A percentile compares a stretch with the other conserved stretches of the same genome.
phyloP scores from a whole-genome alignment of 768 basidiomycete genomes.

The Leccinum imitatum region DNA sequence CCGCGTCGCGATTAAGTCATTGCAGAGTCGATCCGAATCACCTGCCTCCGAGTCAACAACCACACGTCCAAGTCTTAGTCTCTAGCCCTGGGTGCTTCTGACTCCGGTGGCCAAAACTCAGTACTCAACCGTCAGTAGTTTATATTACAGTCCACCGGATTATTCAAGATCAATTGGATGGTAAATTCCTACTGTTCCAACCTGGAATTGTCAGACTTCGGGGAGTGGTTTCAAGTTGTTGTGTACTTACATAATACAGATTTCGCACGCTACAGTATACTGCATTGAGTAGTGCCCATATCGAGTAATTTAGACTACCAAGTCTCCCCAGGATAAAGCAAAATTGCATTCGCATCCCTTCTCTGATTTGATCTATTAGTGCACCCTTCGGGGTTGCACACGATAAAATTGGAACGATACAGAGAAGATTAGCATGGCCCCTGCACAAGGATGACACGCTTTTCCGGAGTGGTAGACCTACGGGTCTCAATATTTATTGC shows the following conservation, averaged over 20 bases:
- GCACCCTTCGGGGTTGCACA: constrained; percentile 93
- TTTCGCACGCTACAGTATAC: neutral
- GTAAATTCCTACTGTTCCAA: neutral
- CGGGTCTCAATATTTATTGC: constrained; percentile 43
- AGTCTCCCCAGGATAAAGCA: constrained; percentile 23
- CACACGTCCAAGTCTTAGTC: too few species aligned
- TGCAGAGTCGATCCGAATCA: neutral
- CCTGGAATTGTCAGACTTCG: neutral
- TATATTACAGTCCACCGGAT: neutral
- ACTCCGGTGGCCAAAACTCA: too few species aligned
- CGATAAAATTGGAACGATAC: constrained; percentile 99
- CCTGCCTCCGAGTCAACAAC: too few species aligned
- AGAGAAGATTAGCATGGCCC: constrained; percentile 99
- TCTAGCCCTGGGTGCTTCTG: too few species aligned
- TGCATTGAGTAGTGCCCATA: neutral
- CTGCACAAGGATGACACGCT: constrained; percentile 99
- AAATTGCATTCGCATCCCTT: constrained; percentile 10
- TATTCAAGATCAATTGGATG: neutral
- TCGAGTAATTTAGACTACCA: neutral
- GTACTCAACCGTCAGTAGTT: neutral
- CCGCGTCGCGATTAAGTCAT: neutral
- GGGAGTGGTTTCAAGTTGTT: neutral
- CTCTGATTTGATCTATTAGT: constrained; percentile 13
- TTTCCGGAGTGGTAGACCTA: constrained; percentile 83
- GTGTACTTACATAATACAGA: too few species aligned